Percentiles rank a stretch among this genome's conserved stretches.
These are phyloP conservation scores for Histomonas meleagridis DNA, from an alignment of 208 protist genomes.

Conservation along the genomic window DNA sequence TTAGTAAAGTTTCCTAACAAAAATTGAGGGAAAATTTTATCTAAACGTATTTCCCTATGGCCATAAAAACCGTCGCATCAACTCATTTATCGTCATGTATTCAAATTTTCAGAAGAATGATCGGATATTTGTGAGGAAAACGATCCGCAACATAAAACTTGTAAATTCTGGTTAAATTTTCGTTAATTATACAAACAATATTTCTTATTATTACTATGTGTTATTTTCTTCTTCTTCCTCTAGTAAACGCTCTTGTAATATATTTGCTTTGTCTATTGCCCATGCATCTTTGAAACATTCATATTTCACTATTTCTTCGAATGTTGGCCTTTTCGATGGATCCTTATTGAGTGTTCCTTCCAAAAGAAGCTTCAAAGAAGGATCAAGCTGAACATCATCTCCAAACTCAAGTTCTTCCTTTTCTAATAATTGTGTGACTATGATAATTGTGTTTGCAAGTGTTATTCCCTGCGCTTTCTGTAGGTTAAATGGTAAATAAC, in stretches of 20 bases:
- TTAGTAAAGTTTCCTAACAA: no score
- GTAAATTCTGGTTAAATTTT: no score
- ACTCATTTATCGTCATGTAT: no score
- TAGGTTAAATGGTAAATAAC: neutral
- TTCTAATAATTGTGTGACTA: neutral
- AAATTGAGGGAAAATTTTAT: no score
- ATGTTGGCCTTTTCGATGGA: neutral
- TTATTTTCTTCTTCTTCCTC: neutral
- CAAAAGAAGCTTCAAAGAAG: neutral
- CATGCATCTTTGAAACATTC: neutral
- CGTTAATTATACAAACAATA: no score
- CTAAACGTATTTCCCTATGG: no score
- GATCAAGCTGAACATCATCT: neutral
- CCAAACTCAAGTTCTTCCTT: neutral
- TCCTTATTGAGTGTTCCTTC: neutral
- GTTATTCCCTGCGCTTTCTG: neutral
- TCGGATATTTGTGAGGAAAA: no score
- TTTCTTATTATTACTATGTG: no score
- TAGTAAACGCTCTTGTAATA: neutral
- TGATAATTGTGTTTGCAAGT: neutral
- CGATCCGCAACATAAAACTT: no score
- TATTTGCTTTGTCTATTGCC: neutral
- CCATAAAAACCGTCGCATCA: no score
- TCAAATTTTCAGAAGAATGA: no score
- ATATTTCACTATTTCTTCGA: neutral